Evolutionary conservation across 352 stramenopile species (phyloP), one percentile per base, ranked within the genome.

Genomic region (Blastocystis sp.): DNA sequence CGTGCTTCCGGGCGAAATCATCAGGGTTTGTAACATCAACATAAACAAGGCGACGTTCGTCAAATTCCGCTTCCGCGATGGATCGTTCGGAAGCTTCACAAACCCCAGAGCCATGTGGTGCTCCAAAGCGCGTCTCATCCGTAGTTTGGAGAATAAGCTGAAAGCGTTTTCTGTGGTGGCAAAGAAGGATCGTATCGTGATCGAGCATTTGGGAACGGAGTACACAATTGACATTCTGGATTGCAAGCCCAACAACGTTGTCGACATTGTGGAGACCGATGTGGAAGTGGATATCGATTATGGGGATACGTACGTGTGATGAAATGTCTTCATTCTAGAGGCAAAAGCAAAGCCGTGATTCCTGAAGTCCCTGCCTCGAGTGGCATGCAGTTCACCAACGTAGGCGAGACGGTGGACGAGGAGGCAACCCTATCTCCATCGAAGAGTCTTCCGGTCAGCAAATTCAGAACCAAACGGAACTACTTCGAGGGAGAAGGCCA

Each of bases 211-310:
- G 24, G 71, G 71, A 43, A 81, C n/a, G 19, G 71, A 81, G 19
- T 81, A 81, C 45, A 64, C 48, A 45, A 64, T 81, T 7, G 71
- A 81, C 52, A 66, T 81, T 19, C 11, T 81, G 2, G 71, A 81
- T 52, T 64, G 40, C 21, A 19, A 81, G 24, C 71, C 71, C 17
- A 52, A 66, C 19, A 52, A 64, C 4, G 71, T 81, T 52, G 71
- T 81, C 10, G 71, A 45, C 7, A 81, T 81, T 65, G 71, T 81
- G 6, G 71, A 81, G 48, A 64, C 42, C 24, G 71, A 81, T 81
- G 71, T 81, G 52, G 71, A 81, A 66, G 71, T 81, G 28, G 71
- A 81, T 65, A 81, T 81, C 28, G 71, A 81, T 21, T 81, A 81
- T 40, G 52, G 21, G 10, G 71, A 81, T 24, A 21, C 48, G 71